phyloP scores from a whole-genome alignment of 108 stramenopile species.

The Mediolabrus comicus region DNA sequence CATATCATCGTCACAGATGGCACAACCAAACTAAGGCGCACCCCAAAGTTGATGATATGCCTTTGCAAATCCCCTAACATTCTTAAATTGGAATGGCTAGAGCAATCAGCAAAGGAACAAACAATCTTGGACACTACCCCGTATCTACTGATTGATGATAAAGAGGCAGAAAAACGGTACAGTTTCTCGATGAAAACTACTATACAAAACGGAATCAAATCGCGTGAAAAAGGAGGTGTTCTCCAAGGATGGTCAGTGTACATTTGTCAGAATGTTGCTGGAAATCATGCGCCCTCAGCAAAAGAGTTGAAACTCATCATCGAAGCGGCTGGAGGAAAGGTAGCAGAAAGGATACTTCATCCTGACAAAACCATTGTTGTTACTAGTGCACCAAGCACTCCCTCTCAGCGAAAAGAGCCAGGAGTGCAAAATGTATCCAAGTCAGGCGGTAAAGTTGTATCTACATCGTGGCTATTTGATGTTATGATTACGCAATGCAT shows the following conservation, averaged over 20 bases:
- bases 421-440: conserved; percentile 13
- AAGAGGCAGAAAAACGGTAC: conserved; percentile 50
- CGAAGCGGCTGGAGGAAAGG: conserved; percentile 53
- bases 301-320: conserved; percentile 49
- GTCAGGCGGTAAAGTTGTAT: conserved; percentile 20
- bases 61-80: conserved; percentile 52
- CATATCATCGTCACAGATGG: conserved; percentile 59
- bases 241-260: conserved; percentile 41
- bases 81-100: conserved; percentile 60
- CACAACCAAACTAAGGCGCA: conserved; percentile 43
- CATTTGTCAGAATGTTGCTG: conserved; percentile 59
- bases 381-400: conserved; percentile 33
- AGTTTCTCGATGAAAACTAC: conserved; percentile 54
- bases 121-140: conserved; percentile 23
- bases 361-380: conserved; percentile 39
- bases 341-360: conserved; percentile 6
- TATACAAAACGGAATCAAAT: conserved; percentile 36
- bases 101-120: conserved; percentile 42
- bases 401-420: conserved; percentile 22
- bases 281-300: conserved; percentile 54
- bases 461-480: conserved; percentile 38
- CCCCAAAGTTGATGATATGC: conserved; percentile 69
- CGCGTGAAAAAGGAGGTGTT: conserved; percentile 35
- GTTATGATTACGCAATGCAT: conserved; percentile 34
- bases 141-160: conserved; percentile 46